Evolutionary conservation across 1,284 basidiomycete species (phyloP).

Genomic region (Gymnopus androsaceus): DNA sequence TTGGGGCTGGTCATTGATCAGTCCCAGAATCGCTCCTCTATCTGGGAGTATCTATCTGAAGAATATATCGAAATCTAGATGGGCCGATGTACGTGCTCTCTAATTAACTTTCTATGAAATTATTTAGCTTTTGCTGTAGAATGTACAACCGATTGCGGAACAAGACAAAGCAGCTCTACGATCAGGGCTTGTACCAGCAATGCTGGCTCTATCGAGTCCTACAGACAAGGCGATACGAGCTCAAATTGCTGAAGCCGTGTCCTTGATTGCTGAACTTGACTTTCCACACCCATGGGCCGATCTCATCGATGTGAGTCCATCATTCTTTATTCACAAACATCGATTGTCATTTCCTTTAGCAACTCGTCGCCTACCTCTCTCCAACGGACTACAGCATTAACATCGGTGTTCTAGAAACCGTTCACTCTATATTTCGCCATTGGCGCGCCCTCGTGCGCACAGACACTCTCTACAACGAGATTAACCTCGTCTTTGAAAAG

Average conservation of each 20-base stretch:
- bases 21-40: slow-evolving; percentile 67
- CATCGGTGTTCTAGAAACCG: slow-evolving; percentile 88
- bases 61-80: slow-evolving; percentile 82
- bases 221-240: slow-evolving; percentile 70
- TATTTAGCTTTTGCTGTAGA: slow-evolving; percentile 40
- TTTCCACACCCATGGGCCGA: slow-evolving; percentile 86
- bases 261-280: slow-evolving; percentile 84
- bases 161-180: slow-evolving; percentile 72
- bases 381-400: slow-evolving; percentile 83
- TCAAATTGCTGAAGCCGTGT: slow-evolving; percentile 88
- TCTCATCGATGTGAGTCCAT: slow-evolving; percentile 77
- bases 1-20: slow-evolving; percentile 73
- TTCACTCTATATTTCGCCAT: slow-evolving; percentile 92
- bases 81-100: slow-evolving; percentile 69
- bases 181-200: slow-evolving; percentile 75
- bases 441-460: slow-evolving; percentile 93
- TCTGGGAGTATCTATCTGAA: slow-evolving; percentile 88
- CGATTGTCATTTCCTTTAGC: slow-evolving; percentile 46
- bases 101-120: neutral
- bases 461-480: slow-evolving; percentile 86
- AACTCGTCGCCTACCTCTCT: slow-evolving; percentile 82
- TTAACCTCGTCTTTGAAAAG: slow-evolving; percentile 87
- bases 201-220: slow-evolving; percentile 73
- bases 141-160: slow-evolving; percentile 62
- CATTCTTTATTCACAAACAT: slow-evolving; percentile 3